Base-by-base conservation (phyloP, 2,329 filamentous ascomycete species). In the Colletotrichum trifolii region DNA sequence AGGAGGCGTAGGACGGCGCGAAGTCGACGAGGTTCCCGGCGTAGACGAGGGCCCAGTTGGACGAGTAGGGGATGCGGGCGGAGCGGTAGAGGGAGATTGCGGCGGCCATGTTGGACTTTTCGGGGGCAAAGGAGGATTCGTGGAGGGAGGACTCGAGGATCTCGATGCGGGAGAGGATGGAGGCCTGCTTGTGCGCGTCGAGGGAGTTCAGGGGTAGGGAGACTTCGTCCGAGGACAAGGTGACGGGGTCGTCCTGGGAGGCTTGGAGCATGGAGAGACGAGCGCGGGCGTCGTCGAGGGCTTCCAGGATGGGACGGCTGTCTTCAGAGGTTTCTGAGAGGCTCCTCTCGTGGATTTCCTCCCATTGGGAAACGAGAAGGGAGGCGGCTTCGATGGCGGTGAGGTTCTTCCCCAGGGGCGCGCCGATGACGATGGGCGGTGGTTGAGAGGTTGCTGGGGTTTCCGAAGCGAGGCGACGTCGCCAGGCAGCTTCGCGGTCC, bases 1-100 rank as follows among this genome's bases (percentile, higher is more conserved):
- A 81, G 33, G 76, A 75, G 48, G 61, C 64, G 60, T 81, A 81
- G 6, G 72, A 73, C 2, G 73, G 70, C 38, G 77, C 79, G 8
- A 69, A 73, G 66, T 82, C 81, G 60, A 82, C 78, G 33, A 83
- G 74, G 17, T 71, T 71, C 15, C 80, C 80, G 7, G 74, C 77
- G 67, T 78, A 83, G 60, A 83, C 73, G 39, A 83, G 68, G 6
- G 80, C 81, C 66, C 77, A 82, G 3, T 75, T 67, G 5, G 69
- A 56, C 2, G 77, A 79, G 65, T 76, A 81, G n/a, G 68, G 57
- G 61, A 83, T 82, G n/a, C 69, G 54, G 35, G 77, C 78, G 8
- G 74, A 71, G 39, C 76, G 70, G 66, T 84, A 83, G 12, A 75
- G 80, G 4, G 71, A 62, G 39, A 83, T 78, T 17, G 79, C 81